phyloP scores from a whole-genome alignment of 2,329 filamentous ascomycete genomes.

The Madurella mycetomatis region DNA sequence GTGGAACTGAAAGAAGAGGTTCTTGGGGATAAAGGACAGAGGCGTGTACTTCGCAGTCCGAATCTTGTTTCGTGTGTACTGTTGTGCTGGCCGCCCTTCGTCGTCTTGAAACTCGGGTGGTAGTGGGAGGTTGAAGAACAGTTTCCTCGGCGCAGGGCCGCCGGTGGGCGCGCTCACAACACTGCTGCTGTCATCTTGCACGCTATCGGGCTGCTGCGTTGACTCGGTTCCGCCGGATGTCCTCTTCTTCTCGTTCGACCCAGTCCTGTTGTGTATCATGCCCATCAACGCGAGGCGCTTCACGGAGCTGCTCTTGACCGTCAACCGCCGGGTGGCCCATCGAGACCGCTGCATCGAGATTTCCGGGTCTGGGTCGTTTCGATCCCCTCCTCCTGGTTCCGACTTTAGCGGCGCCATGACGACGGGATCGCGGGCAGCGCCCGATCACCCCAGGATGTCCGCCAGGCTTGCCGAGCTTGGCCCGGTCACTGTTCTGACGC shows the following conservation, averaged over 20 bases:
- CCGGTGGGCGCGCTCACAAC: slow-evolving; percentile 35
- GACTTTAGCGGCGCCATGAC: slow-evolving; percentile 34
- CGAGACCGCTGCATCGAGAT: slow-evolving; percentile 62
- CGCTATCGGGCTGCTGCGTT: slow-evolving; percentile 23
- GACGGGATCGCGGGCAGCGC: slow-evolving; percentile 38
- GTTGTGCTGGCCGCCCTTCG: slow-evolving; percentile 65
- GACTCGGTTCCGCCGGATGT: slow-evolving; percentile 38
- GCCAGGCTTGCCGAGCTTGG: slow-evolving; percentile 38
- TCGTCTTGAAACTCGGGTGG: slow-evolving; percentile 73
- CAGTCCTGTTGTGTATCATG: slow-evolving; percentile 63
- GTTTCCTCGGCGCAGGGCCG: slow-evolving; percentile 46
- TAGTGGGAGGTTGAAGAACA: slow-evolving; percentile 85
- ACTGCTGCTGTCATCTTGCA: slow-evolving; percentile 30
- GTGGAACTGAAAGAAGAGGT: slow-evolving; percentile 96
- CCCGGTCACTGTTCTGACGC: slow-evolving; percentile 22
- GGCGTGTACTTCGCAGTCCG: slow-evolving; percentile 96
- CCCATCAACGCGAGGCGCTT: slow-evolving; percentile 83
- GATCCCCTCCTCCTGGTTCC: slow-evolving; percentile 16
- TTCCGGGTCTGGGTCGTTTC: slow-evolving; percentile 10
- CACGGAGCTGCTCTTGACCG: slow-evolving; percentile 65
- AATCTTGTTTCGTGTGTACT: slow-evolving; percentile 90
- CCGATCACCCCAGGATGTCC: slow-evolving; percentile 39
- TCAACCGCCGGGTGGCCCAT: slow-evolving; percentile 93
- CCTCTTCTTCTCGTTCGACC: slow-evolving; percentile 66
- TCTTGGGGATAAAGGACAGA: slow-evolving; percentile 91